Conservation (phyloP, 768 basidiomycete genomes). For the Hygrophoropsis aurantiaca region DNA sequence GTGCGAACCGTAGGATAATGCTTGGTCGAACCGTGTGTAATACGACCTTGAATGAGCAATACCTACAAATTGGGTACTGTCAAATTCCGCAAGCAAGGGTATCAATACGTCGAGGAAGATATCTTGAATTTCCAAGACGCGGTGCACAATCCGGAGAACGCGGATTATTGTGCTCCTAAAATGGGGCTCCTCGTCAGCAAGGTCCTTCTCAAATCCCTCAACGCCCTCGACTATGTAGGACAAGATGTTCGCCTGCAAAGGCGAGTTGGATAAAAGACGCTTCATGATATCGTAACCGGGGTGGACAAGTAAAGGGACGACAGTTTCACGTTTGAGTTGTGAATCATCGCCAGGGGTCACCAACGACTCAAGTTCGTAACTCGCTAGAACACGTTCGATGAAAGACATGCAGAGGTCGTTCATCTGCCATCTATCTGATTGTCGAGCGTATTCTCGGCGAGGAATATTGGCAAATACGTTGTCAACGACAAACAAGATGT, state of each 20-base stretch:
- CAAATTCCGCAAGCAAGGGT: conserved; percentile 69
- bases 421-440: conserved; percentile 82
- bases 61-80: conserved; percentile 53
- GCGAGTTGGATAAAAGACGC: conserved; percentile 69
- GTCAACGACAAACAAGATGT: conserved; percentile 84
- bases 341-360: conserved; percentile 57
- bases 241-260: conserved; percentile 72
- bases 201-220: conserved; percentile 69
- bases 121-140: conserved; percentile 82
- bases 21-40: conserved; percentile 74
- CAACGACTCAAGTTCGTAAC: conserved; percentile 77
- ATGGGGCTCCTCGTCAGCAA: conserved; percentile 67
- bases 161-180: conserved; percentile 78
- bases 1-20: conserved; percentile 64
- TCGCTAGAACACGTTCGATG: conserved; percentile 79
- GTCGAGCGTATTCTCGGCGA: conserved; percentile 69
- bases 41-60: conserved; percentile 62
- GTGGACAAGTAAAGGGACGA: conserved; percentile 64
- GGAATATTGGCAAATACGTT: conserved; percentile 82
- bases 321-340: conserved; percentile 47
- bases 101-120: conserved; percentile 88
- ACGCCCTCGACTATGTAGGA: conserved; percentile 81
- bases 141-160: conserved; percentile 76
- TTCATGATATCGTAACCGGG: conserved; percentile 88
- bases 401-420: conserved; percentile 84